Base-by-base conservation (phyloP, 2,329 filamentous ascomycete genomes). In the Fusarium sp. region DNA sequence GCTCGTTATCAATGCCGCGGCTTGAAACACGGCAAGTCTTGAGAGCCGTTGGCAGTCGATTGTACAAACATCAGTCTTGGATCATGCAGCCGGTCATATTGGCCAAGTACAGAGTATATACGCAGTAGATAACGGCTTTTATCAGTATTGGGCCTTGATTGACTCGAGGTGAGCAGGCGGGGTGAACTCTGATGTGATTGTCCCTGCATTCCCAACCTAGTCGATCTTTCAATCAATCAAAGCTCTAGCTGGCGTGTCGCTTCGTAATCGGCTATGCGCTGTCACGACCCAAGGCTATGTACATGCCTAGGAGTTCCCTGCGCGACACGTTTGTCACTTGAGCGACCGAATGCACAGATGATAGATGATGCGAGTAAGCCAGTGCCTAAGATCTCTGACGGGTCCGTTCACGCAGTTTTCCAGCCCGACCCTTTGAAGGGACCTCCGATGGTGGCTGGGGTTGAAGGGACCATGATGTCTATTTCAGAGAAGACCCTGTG, bases 251-350 rank as follows among this genome's bases (percentile, higher is more conserved):
- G 68, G 68, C 66, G 64, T 47, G 68, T 72, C 74, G 68, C 69
- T 68, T 61, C 56, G 69, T 65, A 57, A 48, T 15, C 41, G 73
- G 74, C 62, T 44, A 64, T 65, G 66, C 68, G 71, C 28, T 63
- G 59, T 75, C 67, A 65, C 60, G 45, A 58, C 63, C 61, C 65
- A 64, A 66, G 63, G 31, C 58, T 44, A 33, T 20, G 31, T 28
- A 30, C 28, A 38, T 59, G 39, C 28, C 69, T 62, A 62, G 71
- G 70, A 71, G 66, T 73, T 76, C 75, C 75, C 75, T 77, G 75
- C 64, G 62, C 68, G 62, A 71, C 65, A 75, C 66, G 68, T 65
- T 62, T 72, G 51, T 71, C 66, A 60, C 59, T 54, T 72, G 61
- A 73, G 61, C 70, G 61, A 65, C 70, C 44, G 65, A 36, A 63